A percentile compares a stretch with the other conserved stretches of the same genome.
Conservation (phyloP, 305 asterid genomes). For the Fraxinus velutina region DNA sequence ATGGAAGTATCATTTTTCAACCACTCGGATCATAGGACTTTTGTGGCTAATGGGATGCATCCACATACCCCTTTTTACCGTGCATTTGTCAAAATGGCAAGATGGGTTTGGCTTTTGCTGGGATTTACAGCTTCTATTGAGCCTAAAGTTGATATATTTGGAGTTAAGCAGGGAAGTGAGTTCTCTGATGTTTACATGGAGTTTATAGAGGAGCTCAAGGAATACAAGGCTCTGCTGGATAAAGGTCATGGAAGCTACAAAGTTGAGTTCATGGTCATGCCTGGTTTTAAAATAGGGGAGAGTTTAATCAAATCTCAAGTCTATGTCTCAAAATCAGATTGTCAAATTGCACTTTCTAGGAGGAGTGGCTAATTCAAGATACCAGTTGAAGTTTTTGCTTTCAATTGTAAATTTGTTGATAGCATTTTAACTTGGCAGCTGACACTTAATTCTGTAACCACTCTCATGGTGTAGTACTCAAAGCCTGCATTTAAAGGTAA, state of each 20-base stretch:
- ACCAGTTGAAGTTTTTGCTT: constrained; percentile 5
- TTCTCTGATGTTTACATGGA: constrained; percentile 66
- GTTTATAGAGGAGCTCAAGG: constrained; percentile 50
- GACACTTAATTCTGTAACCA: constrained; percentile 11
- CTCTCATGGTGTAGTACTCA: not conserved
- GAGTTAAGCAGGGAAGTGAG: constrained; percentile 51
- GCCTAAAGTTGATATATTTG: constrained; percentile 45
- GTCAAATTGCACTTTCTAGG: constrained; percentile 23
- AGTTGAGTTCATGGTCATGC: constrained; percentile 72
- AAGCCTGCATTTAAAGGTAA: constrained; percentile 14
- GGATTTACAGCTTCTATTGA: constrained; percentile 40
- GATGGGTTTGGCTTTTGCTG: constrained; percentile 67
- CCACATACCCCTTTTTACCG: constrained; percentile 59
- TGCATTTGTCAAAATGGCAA: constrained; percentile 71
- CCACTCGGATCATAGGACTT: constrained; percentile 58
- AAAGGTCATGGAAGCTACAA: constrained; percentile 35
- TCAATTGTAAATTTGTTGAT: constrained; percentile 19
- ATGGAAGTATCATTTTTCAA: constrained; percentile 71
- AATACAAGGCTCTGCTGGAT: constrained; percentile 30
- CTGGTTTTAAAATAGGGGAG: constrained; percentile 59
- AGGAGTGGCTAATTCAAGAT: not conserved
- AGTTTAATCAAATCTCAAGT: constrained; percentile 55
- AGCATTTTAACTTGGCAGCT: constrained; percentile 26
- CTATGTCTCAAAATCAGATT: constrained; percentile 41
- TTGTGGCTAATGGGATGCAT: constrained; percentile 55